Evolutionary conservation across 1,284 basidiomycete species (phyloP).

Genomic region (Chiua sp.): DNA sequence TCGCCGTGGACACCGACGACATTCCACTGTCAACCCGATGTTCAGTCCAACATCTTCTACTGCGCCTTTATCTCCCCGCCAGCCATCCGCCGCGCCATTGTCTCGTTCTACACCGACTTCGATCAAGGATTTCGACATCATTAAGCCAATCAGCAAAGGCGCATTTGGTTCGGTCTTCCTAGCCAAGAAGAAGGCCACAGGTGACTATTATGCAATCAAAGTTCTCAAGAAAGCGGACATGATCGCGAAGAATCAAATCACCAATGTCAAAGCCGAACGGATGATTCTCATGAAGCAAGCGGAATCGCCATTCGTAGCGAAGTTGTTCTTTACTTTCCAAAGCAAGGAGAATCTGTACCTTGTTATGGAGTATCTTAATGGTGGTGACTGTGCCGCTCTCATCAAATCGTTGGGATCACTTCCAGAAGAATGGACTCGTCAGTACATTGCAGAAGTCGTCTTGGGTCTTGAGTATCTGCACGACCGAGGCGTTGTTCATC

Average conservation of each 20-base stretch:
- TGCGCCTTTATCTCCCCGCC: conserved; percentile 86
- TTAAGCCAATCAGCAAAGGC: conserved; percentile 99
- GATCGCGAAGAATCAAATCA: conserved; percentile 99
- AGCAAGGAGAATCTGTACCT: conserved; percentile 98
- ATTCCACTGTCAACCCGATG: conserved; percentile 73
- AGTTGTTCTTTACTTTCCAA: conserved; percentile 99
- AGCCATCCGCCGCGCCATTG: conserved; percentile 78
- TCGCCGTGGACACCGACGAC: conserved; percentile 67
- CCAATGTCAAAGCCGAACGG: conserved; percentile 99
- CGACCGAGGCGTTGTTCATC: conserved; percentile 94
- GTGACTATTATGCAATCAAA: conserved; percentile 99
- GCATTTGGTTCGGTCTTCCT: conserved; percentile 99
- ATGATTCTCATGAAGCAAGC: conserved; percentile 99
- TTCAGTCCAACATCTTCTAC: conserved; percentile 59
- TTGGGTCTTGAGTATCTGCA: conserved; percentile 97
- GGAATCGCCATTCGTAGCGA: conserved; percentile 98
- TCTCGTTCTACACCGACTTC: conserved; percentile 87
- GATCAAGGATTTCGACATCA: conserved; percentile 99
- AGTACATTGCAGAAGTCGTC: conserved; percentile 96
- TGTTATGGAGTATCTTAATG: conserved; percentile 98
- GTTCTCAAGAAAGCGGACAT: conserved; percentile 99
- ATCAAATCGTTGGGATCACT: conserved; percentile 95
- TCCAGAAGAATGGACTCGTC: conserved; percentile 96
- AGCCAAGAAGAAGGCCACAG: conserved; percentile 97
- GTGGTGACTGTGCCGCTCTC: conserved; percentile 96